These are phyloP conservation scores for Chlorella sp. DNA, from an alignment of 139 green algal genomes.

Conservation along the genomic window DNA sequence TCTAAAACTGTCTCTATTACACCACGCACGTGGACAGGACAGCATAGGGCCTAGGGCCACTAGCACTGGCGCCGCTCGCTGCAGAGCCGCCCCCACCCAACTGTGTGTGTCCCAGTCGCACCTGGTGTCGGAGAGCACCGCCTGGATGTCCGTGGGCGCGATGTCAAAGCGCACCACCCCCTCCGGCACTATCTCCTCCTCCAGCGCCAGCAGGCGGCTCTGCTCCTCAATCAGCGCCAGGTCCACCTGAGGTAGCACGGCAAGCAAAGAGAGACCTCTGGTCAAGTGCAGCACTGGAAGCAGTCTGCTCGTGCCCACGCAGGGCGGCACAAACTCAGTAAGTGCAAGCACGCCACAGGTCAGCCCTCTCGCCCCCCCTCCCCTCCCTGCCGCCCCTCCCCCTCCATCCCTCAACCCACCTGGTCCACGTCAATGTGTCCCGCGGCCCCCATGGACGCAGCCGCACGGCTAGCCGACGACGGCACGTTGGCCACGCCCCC, in stretches of 20 bases:
- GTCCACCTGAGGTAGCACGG: constrained; percentile 22
- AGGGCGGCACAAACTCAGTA: not conserved
- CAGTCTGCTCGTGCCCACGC: not conserved
- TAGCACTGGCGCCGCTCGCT: too few relatives aligned
- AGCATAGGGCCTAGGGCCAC: too few relatives aligned
- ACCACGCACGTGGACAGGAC: too few relatives aligned
- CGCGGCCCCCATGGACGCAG: not conserved
- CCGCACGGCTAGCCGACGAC: not conserved
- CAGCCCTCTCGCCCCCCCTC: too few relatives aligned
- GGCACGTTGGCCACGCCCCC: not conserved
- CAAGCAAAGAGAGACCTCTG: not conserved
- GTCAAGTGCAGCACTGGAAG: not conserved
- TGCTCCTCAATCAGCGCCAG: constrained; percentile 39
- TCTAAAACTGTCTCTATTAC: too few relatives aligned
- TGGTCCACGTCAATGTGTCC: not conserved
- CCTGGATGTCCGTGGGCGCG: constrained; percentile 54
- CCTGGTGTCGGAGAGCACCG: not conserved
- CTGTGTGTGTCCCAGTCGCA: too few relatives aligned
- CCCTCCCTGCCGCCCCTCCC: too few relatives aligned
- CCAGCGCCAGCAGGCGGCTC: not conserved
- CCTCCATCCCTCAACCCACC: not conserved
- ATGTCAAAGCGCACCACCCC: constrained; percentile 67
- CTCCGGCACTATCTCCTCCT: constrained; percentile 45
- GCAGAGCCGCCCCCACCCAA: too few relatives aligned
- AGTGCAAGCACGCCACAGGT: not conserved